phyloP scores from a whole-genome alignment of 805 yeast species.

The Wickerhamiella sergipiensis region DNA sequence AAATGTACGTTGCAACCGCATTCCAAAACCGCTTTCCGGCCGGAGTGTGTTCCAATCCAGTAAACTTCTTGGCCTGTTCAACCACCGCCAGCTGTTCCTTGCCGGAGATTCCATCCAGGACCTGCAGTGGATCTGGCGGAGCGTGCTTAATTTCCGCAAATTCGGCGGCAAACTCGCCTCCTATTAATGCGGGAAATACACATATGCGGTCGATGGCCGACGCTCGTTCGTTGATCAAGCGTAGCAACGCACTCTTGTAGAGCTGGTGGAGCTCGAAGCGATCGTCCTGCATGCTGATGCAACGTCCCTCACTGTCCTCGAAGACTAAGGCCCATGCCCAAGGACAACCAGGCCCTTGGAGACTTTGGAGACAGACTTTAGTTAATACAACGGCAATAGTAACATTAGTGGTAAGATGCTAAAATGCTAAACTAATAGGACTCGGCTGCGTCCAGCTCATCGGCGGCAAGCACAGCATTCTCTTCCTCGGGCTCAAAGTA shows the following conservation, averaged over 20 bases:
- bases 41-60: background rate
- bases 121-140: background rate
- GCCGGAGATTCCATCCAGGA: background rate
- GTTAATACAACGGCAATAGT: too few relatives aligned
- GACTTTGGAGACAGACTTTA: too few relatives aligned
- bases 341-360: too few relatives aligned
- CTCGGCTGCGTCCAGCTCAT: background rate
- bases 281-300: background rate
- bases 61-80: background rate
- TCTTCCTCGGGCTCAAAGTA: background rate
- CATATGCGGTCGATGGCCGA: background rate
- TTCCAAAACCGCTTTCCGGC: background rate
- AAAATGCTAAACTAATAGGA: background rate
- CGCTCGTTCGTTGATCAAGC: background rate
- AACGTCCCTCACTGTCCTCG: too few relatives aligned
- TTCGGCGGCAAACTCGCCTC: background rate
- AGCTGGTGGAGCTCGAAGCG: slow-evolving; percentile 2
- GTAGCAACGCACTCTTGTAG: background rate
- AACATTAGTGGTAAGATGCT: too few relatives aligned
- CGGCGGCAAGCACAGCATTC: background rate
- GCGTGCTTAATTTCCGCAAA: background rate
- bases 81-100: background rate
- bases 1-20: background rate
- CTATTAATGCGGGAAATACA: background rate
- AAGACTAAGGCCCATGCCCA: too few relatives aligned